phyloP scores from a whole-genome alignment of 139 green algal genomes.

The Choricystis sp. region DNA sequence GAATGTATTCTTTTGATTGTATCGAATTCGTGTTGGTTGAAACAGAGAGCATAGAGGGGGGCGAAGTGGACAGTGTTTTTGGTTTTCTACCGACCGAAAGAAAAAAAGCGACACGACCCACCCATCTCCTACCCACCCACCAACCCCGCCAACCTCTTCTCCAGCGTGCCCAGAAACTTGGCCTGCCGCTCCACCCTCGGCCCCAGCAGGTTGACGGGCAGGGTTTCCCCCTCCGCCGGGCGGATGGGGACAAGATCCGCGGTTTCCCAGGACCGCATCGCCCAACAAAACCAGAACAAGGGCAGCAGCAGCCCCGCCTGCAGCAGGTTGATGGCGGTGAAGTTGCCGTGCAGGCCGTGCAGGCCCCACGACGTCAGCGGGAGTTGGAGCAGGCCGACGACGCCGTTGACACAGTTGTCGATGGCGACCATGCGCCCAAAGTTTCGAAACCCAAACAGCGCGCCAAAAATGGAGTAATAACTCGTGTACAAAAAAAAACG shows the following conservation, averaged over 20 bases:
- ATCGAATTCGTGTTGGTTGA: too few species aligned
- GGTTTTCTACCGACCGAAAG: too few species aligned
- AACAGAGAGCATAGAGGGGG: too few species aligned
- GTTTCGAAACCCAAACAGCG: slow-evolving; percentile 37
- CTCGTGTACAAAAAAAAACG: slow-evolving; percentile 43
- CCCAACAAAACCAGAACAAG: slow-evolving; percentile 17
- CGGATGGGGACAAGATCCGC: slow-evolving; percentile 35
- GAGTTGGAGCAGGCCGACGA: slow-evolving; percentile 25
- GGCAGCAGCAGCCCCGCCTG: slow-evolving; percentile 13
- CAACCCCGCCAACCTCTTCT: slow-evolving; percentile 3
- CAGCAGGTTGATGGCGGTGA: slow-evolving; percentile 32
- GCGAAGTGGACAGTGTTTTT: too few species aligned
- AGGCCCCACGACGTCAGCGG: slow-evolving; percentile 27
- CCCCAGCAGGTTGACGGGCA: slow-evolving; percentile 11
- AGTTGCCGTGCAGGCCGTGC: slow-evolving; percentile 23
- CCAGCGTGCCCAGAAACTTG: slow-evolving; percentile 10
- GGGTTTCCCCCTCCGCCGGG: slow-evolving; percentile 12
- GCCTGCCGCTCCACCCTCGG: slow-evolving; percentile 6
- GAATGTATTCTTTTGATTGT: too few species aligned
- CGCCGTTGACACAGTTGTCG: slow-evolving; percentile 40
- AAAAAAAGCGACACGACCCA: too few species aligned
- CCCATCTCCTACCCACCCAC: not conserved
- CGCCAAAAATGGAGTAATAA: slow-evolving; percentile 46
- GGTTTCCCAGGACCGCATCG: slow-evolving; percentile 22
- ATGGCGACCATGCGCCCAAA: slow-evolving; percentile 40